Conservation (phyloP, 257 asterid genomes). For the Misopates orontium region DNA sequence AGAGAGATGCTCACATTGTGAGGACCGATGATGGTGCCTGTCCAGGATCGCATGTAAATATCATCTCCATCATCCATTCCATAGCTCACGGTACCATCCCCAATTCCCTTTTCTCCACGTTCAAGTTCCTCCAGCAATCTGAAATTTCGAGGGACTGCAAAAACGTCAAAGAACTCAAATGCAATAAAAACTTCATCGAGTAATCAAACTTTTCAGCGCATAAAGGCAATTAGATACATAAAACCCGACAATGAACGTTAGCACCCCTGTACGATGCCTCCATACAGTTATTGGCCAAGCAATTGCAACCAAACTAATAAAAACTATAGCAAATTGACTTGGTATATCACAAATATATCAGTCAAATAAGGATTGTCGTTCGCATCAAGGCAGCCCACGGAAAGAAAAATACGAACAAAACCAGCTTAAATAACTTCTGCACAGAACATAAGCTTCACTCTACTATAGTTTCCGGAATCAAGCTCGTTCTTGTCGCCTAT, state of each 20-base stretch:
- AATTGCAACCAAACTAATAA: background rate
- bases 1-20: conserved; percentile 30
- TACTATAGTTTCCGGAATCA: background rate
- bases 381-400: background rate
- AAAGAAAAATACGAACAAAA: background rate
- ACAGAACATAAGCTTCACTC: conserved; percentile 16
- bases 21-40: conserved; percentile 45
- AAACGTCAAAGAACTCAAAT: background rate
- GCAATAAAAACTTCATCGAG: too few relatives aligned
- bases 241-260: too few relatives aligned
- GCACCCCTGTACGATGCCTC: background rate
- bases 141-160: conserved; percentile 61
- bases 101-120: conserved; percentile 63
- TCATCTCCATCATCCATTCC: conserved; percentile 67
- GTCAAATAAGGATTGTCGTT: background rate
- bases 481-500: too few relatives aligned
- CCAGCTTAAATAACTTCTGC: background rate
- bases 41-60: conserved; percentile 60
- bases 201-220: too few relatives aligned
- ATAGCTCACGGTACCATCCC: conserved; percentile 63
- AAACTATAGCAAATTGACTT: background rate
- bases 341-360: background rate
- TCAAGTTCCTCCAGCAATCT: conserved; percentile 63
- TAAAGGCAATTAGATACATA: too few relatives aligned
- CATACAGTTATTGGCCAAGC: background rate